Base-by-base conservation (phyloP, 225 moss, liverwort and hornwort species). In the Sphagnum contortum region DNA sequence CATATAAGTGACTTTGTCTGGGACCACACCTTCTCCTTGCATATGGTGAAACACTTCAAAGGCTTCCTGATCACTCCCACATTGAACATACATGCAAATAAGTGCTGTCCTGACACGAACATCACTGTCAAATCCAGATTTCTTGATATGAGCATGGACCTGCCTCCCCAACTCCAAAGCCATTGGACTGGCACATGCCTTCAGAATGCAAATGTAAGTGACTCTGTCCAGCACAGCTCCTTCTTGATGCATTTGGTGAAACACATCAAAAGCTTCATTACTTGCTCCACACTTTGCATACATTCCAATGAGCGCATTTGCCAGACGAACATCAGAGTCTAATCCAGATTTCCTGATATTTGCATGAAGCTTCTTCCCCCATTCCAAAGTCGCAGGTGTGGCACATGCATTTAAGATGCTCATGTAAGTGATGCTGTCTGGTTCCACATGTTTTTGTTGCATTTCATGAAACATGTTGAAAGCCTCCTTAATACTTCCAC, bases 231-330 rank as follows among this genome's bases (percentile, higher is more conserved):
- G 50, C 53, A n/a, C 48, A 10, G 51, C 6, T 9, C 64, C 64
- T n/a, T 6, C 49, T 45, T 12, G 49, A n/a, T 65, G 49, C 64
- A 65, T 65, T 50, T 44, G 49, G 12, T 6, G 50, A 65, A 50
- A 50, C 6, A 63, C 8, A 45, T 63, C 45, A 10, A 63, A 63
- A 6, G 63, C 63, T 46, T 9, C 47, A 7, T 65, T 44, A 54
- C 49, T 50, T 12, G 4, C 51, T 12, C 64, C 64, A 65, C 64
- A 50, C 64, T 65, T 65, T 9, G 63, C 63, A 63, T 63, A 63
- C 63, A 63, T 48, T 5, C 48, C 45, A n/a, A 63, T 4, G 12
- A 65, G 64, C 9, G 64, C 53, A 11, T 12, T 65, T 12, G 8
- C 64, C 12, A 65, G 49, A 50, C 50, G 14, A 6, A 65, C 64